phyloP scores from a whole-genome alignment of 805 yeast genomes.

The Saccharomycopsis sp. region DNA sequence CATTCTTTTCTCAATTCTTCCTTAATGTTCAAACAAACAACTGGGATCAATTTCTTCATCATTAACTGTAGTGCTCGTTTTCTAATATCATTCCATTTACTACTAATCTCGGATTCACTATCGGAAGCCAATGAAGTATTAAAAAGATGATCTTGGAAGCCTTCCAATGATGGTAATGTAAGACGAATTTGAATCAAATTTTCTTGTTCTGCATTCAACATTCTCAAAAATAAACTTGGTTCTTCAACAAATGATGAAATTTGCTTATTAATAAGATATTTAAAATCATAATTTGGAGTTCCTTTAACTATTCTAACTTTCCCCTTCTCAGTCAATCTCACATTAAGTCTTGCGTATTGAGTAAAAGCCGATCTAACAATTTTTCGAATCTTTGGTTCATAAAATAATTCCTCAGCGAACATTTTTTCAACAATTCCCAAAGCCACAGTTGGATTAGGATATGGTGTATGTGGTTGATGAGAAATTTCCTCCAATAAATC shows the following conservation, averaged over 20 bases:
- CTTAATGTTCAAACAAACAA: slow-evolving; percentile 68
- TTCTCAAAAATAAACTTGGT: slow-evolving; percentile 81
- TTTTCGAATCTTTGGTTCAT: slow-evolving; percentile 73
- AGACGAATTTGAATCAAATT: slow-evolving; percentile 21
- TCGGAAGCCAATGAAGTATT: slow-evolving; percentile 61
- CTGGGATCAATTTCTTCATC: slow-evolving; percentile 56
- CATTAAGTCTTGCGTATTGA: slow-evolving; percentile 60
- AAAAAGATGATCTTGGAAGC: slow-evolving; percentile 39
- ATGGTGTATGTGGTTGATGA: slow-evolving; percentile 36
- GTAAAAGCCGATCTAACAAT: slow-evolving; percentile 58
- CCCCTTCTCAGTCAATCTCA: slow-evolving; percentile 80
- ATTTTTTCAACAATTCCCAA: slow-evolving; percentile 66
- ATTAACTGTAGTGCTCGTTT: slow-evolving; percentile 60
- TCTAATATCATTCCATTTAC: slow-evolving; percentile 77
- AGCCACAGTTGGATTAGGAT: slow-evolving; percentile 54
- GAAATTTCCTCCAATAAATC: slow-evolving; percentile 56
- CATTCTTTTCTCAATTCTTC: slow-evolving; percentile 76
- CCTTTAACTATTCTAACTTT: slow-evolving; percentile 67
- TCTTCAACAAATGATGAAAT: slow-evolving; percentile 63
- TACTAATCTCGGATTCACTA: slow-evolving; percentile 67
- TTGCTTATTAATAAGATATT: slow-evolving; percentile 79
- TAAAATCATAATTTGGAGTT: slow-evolving; percentile 81
- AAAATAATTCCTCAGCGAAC: slow-evolving; percentile 71
- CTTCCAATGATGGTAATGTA: slow-evolving; percentile 17
- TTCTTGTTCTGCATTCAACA: slow-evolving; percentile 79